Conservation (phyloP, 2,329 filamentous ascomycete genomes). For the Fonsecaea erecta region DNA sequence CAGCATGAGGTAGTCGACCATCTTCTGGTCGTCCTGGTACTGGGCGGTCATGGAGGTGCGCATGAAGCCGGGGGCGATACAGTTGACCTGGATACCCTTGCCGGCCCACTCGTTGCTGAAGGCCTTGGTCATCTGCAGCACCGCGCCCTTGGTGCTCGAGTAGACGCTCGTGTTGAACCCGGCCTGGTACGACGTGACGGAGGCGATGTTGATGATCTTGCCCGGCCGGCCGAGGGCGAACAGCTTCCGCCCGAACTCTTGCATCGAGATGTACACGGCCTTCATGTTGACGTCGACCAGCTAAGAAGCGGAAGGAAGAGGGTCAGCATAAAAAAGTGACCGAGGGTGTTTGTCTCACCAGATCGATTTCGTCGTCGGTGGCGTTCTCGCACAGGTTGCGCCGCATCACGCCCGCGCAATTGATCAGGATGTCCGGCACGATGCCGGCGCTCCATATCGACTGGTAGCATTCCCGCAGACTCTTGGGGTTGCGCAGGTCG, state of each 20-base stretch:
- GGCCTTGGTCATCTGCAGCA: constrained; percentile 49
- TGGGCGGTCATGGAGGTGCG: constrained; percentile 31
- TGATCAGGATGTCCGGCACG: constrained; percentile 22
- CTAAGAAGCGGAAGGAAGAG: background rate
- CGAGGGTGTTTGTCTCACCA: too few species aligned
- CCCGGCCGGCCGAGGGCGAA: constrained; percentile 7
- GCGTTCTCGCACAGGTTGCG: constrained; percentile 19
- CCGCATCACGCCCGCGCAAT: constrained; percentile 23
- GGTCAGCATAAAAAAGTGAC: too few species aligned
- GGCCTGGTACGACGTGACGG: constrained; percentile 18
- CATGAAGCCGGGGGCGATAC: constrained; percentile 39
- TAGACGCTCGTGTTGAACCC: constrained; percentile 34
- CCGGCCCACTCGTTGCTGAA: constrained; percentile 47
- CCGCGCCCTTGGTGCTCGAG: constrained; percentile 49
- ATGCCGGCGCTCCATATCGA: constrained; percentile 18
- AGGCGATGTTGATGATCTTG: constrained; percentile 30
- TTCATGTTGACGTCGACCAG: constrained; percentile 22
- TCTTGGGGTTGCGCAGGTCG: constrained; percentile 14
- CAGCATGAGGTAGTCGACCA: constrained; percentile 21
- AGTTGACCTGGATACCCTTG: constrained; percentile 41
- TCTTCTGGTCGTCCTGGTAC: constrained; percentile 20
- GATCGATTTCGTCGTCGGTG: constrained; percentile 21
- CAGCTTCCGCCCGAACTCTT: constrained; percentile 18
- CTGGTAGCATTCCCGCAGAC: constrained; percentile 12
- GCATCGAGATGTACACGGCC: constrained; percentile 19